Evolutionary conservation across 768 basidiomycete genomes (phyloP).

Genomic region (Kwoniella dendrophila): DNA sequence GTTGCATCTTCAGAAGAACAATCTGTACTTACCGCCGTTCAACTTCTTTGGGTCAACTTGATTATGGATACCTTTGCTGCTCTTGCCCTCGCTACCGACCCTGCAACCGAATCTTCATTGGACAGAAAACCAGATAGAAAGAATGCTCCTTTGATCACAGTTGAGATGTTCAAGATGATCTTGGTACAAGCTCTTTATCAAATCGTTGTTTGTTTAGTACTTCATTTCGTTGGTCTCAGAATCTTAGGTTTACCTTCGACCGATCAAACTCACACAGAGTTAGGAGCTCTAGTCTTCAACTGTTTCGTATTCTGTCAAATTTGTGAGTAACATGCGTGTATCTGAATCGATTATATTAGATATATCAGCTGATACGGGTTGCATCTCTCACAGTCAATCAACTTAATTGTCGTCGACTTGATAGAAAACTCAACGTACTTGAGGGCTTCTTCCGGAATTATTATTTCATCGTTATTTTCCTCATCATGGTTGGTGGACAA

Average conservation of each 20-base stretch:
- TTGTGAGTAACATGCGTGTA: constrained; percentile 51
- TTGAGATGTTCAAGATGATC: constrained; percentile 97
- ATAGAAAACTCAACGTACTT: constrained; percentile 84
- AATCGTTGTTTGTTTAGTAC: constrained; percentile 75
- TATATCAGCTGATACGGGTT: background rate
- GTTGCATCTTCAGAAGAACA: constrained; percentile 73
- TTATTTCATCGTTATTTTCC: constrained; percentile 81
- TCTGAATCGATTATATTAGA: background rate
- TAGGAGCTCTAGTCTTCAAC: constrained; percentile 93
- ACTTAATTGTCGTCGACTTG: constrained; percentile 84
- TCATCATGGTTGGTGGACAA: constrained; percentile 85
- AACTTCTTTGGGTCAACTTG: constrained; percentile 97
- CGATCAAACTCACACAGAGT: constrained; percentile 52
- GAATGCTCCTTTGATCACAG: constrained; percentile 81
- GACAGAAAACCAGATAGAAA: constrained; percentile 90
- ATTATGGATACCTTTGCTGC: constrained; percentile 91
- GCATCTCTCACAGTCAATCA: constrained; percentile 65
- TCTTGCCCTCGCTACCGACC: constrained; percentile 94
- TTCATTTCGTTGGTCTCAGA: constrained; percentile 77
- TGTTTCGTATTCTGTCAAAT: constrained; percentile 98
- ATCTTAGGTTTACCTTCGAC: constrained; percentile 65
- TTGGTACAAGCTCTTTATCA: constrained; percentile 86
- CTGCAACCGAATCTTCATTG: constrained; percentile 72
- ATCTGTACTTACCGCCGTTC: constrained; percentile 92
- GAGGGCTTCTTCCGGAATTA: constrained; percentile 75